Percentiles rank a stretch among this genome's conserved stretches.
These are phyloP conservation scores for Diddensiella santjacobensis DNA, from an alignment of 805 yeast species.

Conservation along the genomic window DNA sequence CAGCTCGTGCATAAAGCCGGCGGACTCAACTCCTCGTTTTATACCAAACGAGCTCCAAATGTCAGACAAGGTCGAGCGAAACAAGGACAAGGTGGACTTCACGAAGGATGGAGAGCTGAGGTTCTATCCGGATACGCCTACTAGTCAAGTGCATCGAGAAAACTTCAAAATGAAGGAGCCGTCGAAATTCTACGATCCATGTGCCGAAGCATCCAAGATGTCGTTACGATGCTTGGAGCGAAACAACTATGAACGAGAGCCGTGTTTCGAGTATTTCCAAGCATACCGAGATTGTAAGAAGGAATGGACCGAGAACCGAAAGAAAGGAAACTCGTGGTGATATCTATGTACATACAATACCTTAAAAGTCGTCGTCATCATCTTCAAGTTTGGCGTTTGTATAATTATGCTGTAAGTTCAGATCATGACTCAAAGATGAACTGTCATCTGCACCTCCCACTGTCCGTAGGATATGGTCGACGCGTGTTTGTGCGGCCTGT, in stretches of 20 bases:
- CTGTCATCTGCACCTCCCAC: constrained; percentile 23
- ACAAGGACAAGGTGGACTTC: constrained; percentile 48
- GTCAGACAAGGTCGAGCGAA: constrained; percentile 23
- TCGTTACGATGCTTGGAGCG: constrained; percentile 78
- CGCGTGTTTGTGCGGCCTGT: constrained; percentile 22
- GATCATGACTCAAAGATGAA: constrained; percentile 12
- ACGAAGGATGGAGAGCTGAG: constrained; percentile 57
- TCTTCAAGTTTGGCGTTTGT: background rate
- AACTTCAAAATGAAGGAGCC: constrained; percentile 72
- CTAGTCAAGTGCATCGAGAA: constrained; percentile 61
- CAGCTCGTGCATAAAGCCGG: background rate
- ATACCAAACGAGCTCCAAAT: background rate
- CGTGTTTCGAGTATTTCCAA: constrained; percentile 77
- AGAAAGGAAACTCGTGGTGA: constrained; percentile 12
- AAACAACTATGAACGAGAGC: constrained; percentile 65
- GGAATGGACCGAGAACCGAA: constrained; percentile 47
- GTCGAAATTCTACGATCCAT: constrained; percentile 87
- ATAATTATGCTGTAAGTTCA: background rate
- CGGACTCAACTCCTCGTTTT: background rate
- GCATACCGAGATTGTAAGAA: constrained; percentile 91
- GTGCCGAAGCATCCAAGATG: constrained; percentile 85
- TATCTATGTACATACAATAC: constrained; percentile 10
- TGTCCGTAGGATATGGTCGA: constrained; percentile 22
- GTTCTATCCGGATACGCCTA: constrained; percentile 87
- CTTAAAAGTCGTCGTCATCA: background rate